Base-by-base conservation (phyloP, 2,329 filamentous ascomycete species). In the Venturia nashicola region DNA sequence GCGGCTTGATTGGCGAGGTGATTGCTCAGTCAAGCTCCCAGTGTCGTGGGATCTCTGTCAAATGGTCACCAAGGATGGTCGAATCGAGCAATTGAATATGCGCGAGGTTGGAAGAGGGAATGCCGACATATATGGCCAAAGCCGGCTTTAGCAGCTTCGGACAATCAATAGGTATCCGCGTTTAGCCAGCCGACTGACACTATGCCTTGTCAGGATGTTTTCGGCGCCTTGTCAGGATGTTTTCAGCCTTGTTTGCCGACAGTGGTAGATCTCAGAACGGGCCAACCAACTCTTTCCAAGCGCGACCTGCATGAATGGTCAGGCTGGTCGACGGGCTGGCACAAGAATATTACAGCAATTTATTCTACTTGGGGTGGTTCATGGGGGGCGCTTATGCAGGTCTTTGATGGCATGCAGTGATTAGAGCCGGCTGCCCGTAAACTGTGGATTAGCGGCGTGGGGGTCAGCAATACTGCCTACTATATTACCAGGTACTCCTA, bases 401-500 rank as follows among this genome's bases (percentile, higher is more conserved):
- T n/a, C n/a, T n/a, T n/a, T n/a, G n/a, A n/a, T n/a, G n/a, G n/a
- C n/a, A n/a, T n/a, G n/a, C n/a, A n/a, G n/a, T n/a, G n/a, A n/a
- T n/a, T n/a, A n/a, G n/a, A n/a, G n/a, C n/a, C n/a, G n/a, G n/a
- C n/a, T n/a, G n/a, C n/a, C n/a, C n/a, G n/a, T n/a, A n/a, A n/a
- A n/a, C n/a, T n/a, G n/a, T n/a, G n/a, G n/a, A n/a, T n/a, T n/a
- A 23, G 46, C 46, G 46, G 51, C 51, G 51, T 57, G 51, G 51
- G 51, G 51, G 51, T 57, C 23, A 32, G 9, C 51, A 18, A 9
- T 12, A n/a, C 46, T 18, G 12, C 12, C 18, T 46, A 11, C 8
- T n/a, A n/a, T n/a, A n/a, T n/a, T n/a, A n/a, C n/a, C n/a, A n/a
- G n/a, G n/a, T n/a, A n/a, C n/a, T n/a, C n/a, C n/a, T n/a, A n/a